phyloP scores from a whole-genome alignment of 805 yeast species.

The Torulaspora gathmanii region DNA sequence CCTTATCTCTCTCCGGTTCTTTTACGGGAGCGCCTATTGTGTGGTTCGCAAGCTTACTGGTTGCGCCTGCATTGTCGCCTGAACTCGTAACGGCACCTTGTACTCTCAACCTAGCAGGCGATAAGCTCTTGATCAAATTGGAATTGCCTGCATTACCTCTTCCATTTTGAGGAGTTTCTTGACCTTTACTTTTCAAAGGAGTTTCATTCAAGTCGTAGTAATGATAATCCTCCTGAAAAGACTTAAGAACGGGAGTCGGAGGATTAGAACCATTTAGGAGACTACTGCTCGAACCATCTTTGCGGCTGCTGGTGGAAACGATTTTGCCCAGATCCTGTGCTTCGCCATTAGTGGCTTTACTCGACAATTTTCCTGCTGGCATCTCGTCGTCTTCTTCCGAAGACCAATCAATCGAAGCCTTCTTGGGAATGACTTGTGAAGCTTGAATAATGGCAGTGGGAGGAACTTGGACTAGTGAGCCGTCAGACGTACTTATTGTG shows the following conservation, averaged over 20 bases:
- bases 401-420: constrained; percentile 82
- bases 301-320: background rate
- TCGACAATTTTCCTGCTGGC: background rate
- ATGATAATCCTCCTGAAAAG: constrained; percentile 11
- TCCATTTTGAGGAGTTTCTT: background rate
- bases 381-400: constrained; percentile 52
- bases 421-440: constrained; percentile 74
- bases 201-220: constrained; percentile 10
- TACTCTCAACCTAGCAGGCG: too few species aligned
- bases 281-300: background rate
- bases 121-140: too few species aligned
- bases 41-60: background rate
- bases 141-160: background rate
- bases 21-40: background rate
- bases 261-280: background rate
- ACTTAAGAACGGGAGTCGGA: constrained; percentile 5
- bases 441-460: constrained; percentile 47
- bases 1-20: background rate
- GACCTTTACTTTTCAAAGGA: constrained; percentile 1
- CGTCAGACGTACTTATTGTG: constrained; percentile 11
- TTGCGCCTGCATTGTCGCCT: background rate
- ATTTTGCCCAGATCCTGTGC: background rate
- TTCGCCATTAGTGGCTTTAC: background rate
- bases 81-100: too few species aligned
- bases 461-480: constrained; percentile 11